A percentile compares a stretch with the other conserved stretches of the same genome.
Evolutionary conservation across 495 filamentous ascomycete species (phyloP).

Genomic region (Astrothelium subdiscretum): DNA sequence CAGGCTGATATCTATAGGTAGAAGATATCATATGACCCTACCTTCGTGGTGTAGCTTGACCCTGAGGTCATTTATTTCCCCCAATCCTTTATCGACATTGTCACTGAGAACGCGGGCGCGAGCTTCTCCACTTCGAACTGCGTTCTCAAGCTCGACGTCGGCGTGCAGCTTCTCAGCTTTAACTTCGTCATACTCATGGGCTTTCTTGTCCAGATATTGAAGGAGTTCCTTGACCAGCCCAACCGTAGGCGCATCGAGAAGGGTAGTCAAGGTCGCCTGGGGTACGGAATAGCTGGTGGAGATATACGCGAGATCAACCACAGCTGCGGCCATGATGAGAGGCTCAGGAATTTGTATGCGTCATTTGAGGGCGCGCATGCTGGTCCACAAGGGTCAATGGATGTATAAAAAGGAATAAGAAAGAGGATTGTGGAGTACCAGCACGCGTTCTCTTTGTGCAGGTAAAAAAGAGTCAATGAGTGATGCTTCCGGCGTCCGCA

Average conservation of each 20-base stretch:
- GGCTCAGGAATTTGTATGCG: neutral
- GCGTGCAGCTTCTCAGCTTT: slow-evolving; percentile 72
- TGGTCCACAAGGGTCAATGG: neutral
- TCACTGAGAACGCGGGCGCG: slow-evolving; percentile 68
- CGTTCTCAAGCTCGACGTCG: slow-evolving; percentile 88
- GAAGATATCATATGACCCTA: slow-evolving; percentile 34
- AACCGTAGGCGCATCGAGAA: slow-evolving; percentile 60
- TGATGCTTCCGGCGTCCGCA: neutral
- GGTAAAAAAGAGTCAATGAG: neutral
- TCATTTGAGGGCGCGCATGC: neutral
- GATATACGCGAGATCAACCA: slow-evolving; percentile 64
- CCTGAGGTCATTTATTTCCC: slow-evolving; percentile 51
- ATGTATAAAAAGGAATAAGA: neutral
- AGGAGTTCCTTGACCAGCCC: slow-evolving; percentile 65
- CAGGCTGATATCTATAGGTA: slow-evolving; percentile 21
- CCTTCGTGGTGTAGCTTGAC: slow-evolving; percentile 73
- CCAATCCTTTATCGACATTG: slow-evolving; percentile 64
- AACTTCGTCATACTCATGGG: slow-evolving; percentile 65
- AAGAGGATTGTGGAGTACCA: neutral
- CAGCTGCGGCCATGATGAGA: slow-evolving; percentile 46
- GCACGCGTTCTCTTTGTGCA: slow-evolving; percentile 1
- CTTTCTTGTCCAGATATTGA: slow-evolving; percentile 53
- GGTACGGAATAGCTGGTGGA: slow-evolving; percentile 63
- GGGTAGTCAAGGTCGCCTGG: slow-evolving; percentile 49
- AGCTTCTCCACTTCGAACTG: slow-evolving; percentile 66